Evolutionary conservation across 2,329 filamentous ascomycete species (phyloP), one percentile per base, ranked within the genome.

Genomic region (Alternaria brassicae): DNA sequence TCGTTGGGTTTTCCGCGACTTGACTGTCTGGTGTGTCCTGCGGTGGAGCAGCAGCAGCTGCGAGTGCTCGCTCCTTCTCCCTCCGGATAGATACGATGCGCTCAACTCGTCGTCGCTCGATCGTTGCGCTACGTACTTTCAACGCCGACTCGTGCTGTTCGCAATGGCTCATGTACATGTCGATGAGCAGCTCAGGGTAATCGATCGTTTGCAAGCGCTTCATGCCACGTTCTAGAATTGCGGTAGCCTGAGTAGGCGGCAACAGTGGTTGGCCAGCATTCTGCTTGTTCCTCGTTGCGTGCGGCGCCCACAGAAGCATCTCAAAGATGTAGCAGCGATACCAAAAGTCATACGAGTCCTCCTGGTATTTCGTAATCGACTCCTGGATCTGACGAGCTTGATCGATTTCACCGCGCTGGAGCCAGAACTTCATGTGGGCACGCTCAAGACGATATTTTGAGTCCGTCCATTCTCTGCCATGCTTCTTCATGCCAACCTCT

Each of bases 281-380:
- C 28, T 79, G 77, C 39, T 76, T 76, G 51, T 84, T 84, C 9
- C 80, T 80, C 48, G 85, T 81, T 2, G 83, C 82, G 58, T 87
- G 83, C 61, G 83, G 85, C 58, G 83, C 82, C 85, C 86, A 89
- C n/a, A 84, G 80, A 58, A 90, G 84, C 84, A 98, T 89, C 79
- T 98, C 95, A 90, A 93, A 98, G 53, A 89, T 84, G 78, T 97
- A 97, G 78, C 92, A 97, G 41, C 89, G 88, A 55, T 93, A 84
- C 95, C 95, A 99, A 76, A 98, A 98, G 69, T 97, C 92, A 72
- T 93, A 93, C 68, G 88, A 93, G 68, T 92, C 87, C 28, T 88
- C 88, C 56, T 92, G 87, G 17, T 85, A 82, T n/a, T 86, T 81
- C 21, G 86, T 85, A 28, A 98, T 83, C 17, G 86, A 86, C 65